These are phyloP conservation scores for Emmonsiellopsis sp. DNA, from an alignment of 2,329 filamentous ascomycete species.

Conservation along the genomic window DNA sequence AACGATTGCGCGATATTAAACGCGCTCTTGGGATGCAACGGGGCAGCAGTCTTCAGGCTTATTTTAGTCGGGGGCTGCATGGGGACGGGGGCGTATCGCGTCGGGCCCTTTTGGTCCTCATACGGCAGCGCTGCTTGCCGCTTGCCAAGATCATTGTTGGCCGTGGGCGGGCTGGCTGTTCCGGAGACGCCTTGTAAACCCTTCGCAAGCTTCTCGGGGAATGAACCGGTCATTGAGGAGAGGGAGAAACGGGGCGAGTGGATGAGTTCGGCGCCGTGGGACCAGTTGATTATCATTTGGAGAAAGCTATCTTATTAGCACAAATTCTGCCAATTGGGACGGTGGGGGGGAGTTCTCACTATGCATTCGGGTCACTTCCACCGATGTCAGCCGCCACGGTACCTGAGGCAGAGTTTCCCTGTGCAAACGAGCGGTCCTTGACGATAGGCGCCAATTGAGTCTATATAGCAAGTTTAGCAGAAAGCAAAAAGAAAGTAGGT, in stretches of 20 bases:
- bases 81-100: conserved; percentile 54
- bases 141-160: conserved; percentile 22
- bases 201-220: conserved; percentile 34
- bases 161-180: conserved; percentile 11
- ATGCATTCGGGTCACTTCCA: conserved; percentile 43
- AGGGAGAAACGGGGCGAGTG: conserved; percentile 58
- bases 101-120: conserved; percentile 46
- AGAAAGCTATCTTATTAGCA: conserved; percentile 46
- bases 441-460: conserved; percentile 34
- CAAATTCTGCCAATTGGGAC: too few relatives aligned
- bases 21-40: conserved; percentile 47
- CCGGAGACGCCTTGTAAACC: conserved; percentile 28
- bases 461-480: conserved; percentile 19
- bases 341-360: conserved; percentile 33
- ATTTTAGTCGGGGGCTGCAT: conserved; percentile 50
- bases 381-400: conserved; percentile 35
- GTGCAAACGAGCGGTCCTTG: conserved; percentile 24
- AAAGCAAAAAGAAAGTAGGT: conserved; percentile 6
- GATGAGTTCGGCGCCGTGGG: conserved; percentile 45
- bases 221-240: conserved; percentile 53
- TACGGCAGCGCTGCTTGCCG: conserved; percentile 38
- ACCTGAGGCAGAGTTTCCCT: conserved; percentile 36
- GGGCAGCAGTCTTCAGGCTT: conserved; percentile 41
- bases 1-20: conserved; percentile 43
- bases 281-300: conserved; percentile 47